Conservation (phyloP, 2,329 filamentous ascomycete genomes). For the Arthrinium puccinioides region DNA sequence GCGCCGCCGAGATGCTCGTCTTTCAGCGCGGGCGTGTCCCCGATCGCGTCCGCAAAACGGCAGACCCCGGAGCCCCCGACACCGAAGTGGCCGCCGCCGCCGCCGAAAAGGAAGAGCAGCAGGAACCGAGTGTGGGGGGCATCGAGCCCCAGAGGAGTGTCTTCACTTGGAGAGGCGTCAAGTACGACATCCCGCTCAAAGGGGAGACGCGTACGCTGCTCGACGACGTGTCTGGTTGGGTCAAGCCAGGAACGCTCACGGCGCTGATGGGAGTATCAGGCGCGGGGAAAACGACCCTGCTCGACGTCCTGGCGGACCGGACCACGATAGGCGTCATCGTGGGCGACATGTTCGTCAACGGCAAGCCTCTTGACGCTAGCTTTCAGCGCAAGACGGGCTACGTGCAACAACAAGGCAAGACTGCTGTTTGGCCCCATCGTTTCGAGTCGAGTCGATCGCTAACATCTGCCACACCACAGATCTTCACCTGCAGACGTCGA, state of each 20-base stretch:
- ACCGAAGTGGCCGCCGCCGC: conserved; percentile 5
- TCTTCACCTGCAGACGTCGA: conserved; percentile 57
- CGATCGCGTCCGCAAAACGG: conserved; percentile 25
- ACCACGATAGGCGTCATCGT: conserved; percentile 64
- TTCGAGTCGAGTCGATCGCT: background rate
- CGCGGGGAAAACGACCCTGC: conserved; percentile 66
- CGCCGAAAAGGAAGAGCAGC: background rate
- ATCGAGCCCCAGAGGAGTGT: conserved; percentile 30
- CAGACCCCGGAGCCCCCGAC: conserved; percentile 20
- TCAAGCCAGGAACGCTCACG: conserved; percentile 81
- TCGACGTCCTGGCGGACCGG: conserved; percentile 63
- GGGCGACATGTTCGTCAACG: conserved; percentile 64
- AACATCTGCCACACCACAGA: conserved; percentile 26
- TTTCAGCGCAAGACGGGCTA: conserved; percentile 66
- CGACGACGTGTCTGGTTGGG: conserved; percentile 78
- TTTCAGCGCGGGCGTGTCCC: conserved; percentile 52
- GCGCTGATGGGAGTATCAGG: conserved; percentile 69
- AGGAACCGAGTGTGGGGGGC: background rate
- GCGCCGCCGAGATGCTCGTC: conserved; percentile 62
- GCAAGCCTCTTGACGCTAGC: conserved; percentile 51
- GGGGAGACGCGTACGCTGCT: conserved; percentile 61
- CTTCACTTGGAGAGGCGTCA: conserved; percentile 74
- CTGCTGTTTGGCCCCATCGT: no score
- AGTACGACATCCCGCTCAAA: conserved; percentile 68
- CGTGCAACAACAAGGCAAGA: conserved; percentile 51